These are phyloP conservation scores for Sphagnurus paluster DNA, from an alignment of 1,284 basidiomycete species.

Conservation along the genomic window DNA sequence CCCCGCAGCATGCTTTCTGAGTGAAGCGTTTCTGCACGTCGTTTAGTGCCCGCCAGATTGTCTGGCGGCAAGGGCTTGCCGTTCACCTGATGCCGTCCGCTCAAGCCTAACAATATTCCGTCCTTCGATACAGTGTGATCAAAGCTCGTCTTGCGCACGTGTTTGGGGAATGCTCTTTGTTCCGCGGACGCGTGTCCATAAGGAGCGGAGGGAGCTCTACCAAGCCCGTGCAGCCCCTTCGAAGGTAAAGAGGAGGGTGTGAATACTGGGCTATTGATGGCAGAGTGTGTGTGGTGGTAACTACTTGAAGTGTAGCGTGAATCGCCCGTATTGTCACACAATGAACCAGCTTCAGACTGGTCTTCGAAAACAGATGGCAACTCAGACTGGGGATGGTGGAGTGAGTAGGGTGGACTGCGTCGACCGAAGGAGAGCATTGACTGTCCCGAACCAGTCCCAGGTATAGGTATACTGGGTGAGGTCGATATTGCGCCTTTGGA, in stretches of 20 bases:
- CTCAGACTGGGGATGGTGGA: constrained; percentile 36
- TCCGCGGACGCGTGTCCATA: constrained; percentile 32
- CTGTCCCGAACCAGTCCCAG: constrained; percentile 35
- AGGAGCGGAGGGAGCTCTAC: constrained; percentile 41
- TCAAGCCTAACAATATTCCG: constrained; percentile 55
- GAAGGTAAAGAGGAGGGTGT: constrained; percentile 70
- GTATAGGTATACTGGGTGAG: constrained; percentile 51
- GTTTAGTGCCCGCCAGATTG: constrained; percentile 64
- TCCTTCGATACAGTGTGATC: constrained; percentile 83
- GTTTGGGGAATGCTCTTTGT: constrained; percentile 69
- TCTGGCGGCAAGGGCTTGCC: constrained; percentile 68
- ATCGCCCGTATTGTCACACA: constrained; percentile 25
- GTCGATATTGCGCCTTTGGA: constrained; percentile 28
- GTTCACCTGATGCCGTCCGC: constrained; percentile 77
- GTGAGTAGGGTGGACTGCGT: constrained; percentile 43
- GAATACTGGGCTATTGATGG: constrained; percentile 50
- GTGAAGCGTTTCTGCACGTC: constrained; percentile 73
- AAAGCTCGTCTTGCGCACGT: constrained; percentile 89
- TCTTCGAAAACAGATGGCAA: constrained; percentile 63
- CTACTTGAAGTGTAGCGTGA: constrained; percentile 38
- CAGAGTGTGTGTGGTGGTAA: constrained; percentile 42
- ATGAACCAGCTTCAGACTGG: constrained; percentile 28
- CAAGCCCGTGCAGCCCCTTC: constrained; percentile 57
- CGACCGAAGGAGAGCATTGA: constrained; percentile 49
- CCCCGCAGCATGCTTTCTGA: constrained; percentile 74